phyloP scores from a whole-genome alignment of 2,329 filamentous ascomycete species.

The Lecanicillium sp. region DNA sequence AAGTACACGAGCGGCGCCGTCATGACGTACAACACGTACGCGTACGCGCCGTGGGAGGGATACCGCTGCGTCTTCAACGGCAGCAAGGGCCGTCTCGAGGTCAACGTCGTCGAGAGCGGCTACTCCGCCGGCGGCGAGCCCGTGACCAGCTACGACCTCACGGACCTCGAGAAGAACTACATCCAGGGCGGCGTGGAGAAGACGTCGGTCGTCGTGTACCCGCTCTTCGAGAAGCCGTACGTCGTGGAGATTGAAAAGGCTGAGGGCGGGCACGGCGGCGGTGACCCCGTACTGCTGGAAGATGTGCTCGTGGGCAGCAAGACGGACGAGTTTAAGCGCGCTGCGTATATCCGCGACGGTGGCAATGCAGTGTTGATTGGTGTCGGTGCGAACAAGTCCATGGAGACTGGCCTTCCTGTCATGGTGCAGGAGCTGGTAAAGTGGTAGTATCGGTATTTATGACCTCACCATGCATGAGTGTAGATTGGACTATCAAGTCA shows the following conservation, averaged over 20 bases:
- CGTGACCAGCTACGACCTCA: slow-evolving; percentile 15
- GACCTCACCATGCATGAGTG: no score
- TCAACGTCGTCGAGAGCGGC: slow-evolving; percentile 40
- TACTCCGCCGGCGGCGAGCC: slow-evolving; percentile 41
- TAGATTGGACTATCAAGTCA: no score
- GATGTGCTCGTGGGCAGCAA: slow-evolving; percentile 36
- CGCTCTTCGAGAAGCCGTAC: slow-evolving; percentile 36
- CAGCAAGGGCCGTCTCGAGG: slow-evolving; percentile 38
- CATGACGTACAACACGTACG: slow-evolving; percentile 38
- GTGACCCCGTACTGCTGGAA: slow-evolving; percentile 38
- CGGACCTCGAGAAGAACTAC: slow-evolving; percentile 18
- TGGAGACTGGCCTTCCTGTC: slow-evolving; percentile 22
- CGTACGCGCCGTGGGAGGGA: slow-evolving; percentile 42
- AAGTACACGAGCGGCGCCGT: slow-evolving; percentile 33
- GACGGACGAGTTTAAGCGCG: slow-evolving; percentile 32
- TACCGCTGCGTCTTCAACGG: slow-evolving; percentile 38
- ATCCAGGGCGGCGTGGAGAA: slow-evolving; percentile 33
- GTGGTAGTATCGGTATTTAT: slow-evolving; percentile 12
- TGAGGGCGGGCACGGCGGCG: slow-evolving; percentile 40
- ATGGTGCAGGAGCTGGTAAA: slow-evolving; percentile 21
- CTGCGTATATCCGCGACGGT: slow-evolving; percentile 38
- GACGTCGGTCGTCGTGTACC: slow-evolving; percentile 33
- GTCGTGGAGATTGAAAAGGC: slow-evolving; percentile 34
- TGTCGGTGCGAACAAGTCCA: slow-evolving; percentile 37
- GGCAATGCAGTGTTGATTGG: slow-evolving; percentile 39